These are phyloP conservation scores for Brasenia schreberi DNA, from an alignment of 164 flowering plant species.

Conservation along the genomic window DNA sequence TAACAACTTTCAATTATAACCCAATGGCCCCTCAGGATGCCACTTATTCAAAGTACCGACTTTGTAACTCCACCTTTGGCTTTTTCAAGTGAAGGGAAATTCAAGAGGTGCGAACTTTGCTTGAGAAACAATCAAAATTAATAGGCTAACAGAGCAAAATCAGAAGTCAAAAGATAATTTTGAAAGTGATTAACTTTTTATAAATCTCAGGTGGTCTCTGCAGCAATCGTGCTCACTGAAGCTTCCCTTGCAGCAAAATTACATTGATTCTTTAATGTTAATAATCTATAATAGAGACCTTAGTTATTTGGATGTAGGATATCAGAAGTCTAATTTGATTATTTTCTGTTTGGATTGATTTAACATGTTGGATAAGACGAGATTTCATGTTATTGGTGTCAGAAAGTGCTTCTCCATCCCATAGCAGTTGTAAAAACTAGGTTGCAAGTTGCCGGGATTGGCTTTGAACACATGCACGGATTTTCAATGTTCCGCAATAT, in stretches of 20 bases:
- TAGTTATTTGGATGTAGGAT: background rate
- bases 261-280: background rate
- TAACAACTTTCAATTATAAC: too few species aligned
- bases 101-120: too few species aligned
- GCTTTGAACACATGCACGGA: constrained; percentile 32
- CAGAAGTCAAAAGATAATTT: too few species aligned
- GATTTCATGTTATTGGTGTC: constrained; percentile 70
- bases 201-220: too few species aligned
- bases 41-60: too few species aligned
- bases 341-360: background rate
- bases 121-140: too few species aligned
- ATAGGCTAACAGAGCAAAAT: too few species aligned
- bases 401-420: constrained; percentile 50
- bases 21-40: too few species aligned
- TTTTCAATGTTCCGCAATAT: constrained; percentile 36
- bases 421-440: constrained; percentile 70
- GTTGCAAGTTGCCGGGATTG: constrained; percentile 61
- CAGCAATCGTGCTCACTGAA: too few species aligned
- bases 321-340: background rate
- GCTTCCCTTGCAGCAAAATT: background rate
- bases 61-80: too few species aligned
- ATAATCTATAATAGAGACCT: background rate
- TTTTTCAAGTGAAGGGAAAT: too few species aligned
- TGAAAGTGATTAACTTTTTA: too few species aligned
- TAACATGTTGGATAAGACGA: constrained; percentile 72